A percentile compares a stretch with the other conserved stretches of the same genome.
These are phyloP conservation scores for Pseudogymnoascus sp. DNA, from an alignment of 2,329 filamentous ascomycete genomes.

Conservation along the genomic window DNA sequence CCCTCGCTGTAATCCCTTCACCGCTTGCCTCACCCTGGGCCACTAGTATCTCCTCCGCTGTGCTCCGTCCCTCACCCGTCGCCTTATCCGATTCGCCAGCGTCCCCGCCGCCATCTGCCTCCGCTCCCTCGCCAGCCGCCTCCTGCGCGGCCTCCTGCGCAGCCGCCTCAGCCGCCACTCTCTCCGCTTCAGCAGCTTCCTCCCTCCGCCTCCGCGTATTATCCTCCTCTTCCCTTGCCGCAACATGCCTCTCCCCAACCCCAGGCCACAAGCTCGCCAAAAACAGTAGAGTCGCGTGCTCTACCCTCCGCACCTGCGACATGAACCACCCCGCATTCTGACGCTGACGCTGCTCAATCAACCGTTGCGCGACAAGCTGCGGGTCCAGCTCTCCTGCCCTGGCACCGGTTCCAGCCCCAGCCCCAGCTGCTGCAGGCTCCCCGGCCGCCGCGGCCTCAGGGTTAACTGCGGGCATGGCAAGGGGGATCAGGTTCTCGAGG, in stretches of 20 bases:
- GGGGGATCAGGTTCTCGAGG: constrained; percentile 51
- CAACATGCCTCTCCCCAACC: constrained; percentile 56
- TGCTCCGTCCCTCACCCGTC: background rate
- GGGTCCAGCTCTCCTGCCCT: constrained; percentile 34
- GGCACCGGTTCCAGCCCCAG: background rate
- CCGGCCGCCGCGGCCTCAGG: constrained; percentile 21
- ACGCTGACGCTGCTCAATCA: constrained; percentile 40
- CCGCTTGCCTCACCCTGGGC: background rate
- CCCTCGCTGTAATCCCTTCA: background rate
- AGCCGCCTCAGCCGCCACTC: constrained; percentile 19
- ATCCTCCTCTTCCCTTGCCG: constrained; percentile 24
- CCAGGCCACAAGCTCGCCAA: constrained; percentile 59
- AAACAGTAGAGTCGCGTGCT: constrained; percentile 55
- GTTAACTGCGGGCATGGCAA: constrained; percentile 34
- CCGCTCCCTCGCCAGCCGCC: constrained; percentile 9
- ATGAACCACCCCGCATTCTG: constrained; percentile 43
- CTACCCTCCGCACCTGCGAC: constrained; percentile 44
- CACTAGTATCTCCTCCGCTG: background rate
- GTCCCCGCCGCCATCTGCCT: background rate
- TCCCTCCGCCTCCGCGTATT: constrained; percentile 22
- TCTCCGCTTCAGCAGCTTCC: constrained; percentile 16
- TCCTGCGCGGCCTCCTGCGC: constrained; percentile 19
- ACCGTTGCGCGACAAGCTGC: constrained; percentile 44
- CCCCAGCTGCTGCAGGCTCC: constrained; percentile 22
- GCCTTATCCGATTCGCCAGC: background rate